Evolutionary conservation across 768 basidiomycete genomes (phyloP).

Genomic region (Lactifluus pinguis): DNA sequence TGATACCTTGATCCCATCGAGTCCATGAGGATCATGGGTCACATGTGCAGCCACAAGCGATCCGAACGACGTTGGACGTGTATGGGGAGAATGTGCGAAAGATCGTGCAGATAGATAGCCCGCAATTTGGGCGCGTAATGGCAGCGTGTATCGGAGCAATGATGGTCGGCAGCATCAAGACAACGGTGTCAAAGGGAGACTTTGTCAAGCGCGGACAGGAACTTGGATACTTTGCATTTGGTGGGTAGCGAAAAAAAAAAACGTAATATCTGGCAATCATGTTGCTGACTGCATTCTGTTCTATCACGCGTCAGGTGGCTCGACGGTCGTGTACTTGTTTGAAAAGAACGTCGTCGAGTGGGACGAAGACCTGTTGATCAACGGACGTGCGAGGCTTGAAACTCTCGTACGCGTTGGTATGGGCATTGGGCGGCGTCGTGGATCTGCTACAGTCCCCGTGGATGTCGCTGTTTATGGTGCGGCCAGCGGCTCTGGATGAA

Average conservation of each 20-base stretch:
- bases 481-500: background rate
- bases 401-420: constrained; percentile 83
- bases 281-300: background rate
- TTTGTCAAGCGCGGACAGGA: constrained; percentile 77
- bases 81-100: constrained; percentile 93
- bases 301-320: constrained; percentile 50
- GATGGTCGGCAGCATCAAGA: constrained; percentile 90
- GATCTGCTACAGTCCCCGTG: constrained; percentile 5
- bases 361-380: constrained; percentile 85
- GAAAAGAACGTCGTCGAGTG: constrained; percentile 79
- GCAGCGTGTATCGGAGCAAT: constrained; percentile 88
- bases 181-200: constrained; percentile 81
- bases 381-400: constrained; percentile 80
- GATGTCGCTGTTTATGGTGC: background rate
- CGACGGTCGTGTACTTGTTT: constrained; percentile 85
- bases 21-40: background rate
- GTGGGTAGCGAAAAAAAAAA: constrained; percentile 32
- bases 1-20: no score
- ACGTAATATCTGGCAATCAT: background rate
- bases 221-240: constrained; percentile 92
- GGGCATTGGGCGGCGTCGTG: constrained; percentile 54
- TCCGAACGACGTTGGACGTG: constrained; percentile 82
- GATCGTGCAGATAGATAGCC: constrained; percentile 85
- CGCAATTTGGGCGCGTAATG: constrained; percentile 87
- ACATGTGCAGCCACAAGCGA: constrained; percentile 69